Evolutionary conservation across 495 filamentous ascomycete genomes (phyloP).

Genomic region (Penicillium soppii): DNA sequence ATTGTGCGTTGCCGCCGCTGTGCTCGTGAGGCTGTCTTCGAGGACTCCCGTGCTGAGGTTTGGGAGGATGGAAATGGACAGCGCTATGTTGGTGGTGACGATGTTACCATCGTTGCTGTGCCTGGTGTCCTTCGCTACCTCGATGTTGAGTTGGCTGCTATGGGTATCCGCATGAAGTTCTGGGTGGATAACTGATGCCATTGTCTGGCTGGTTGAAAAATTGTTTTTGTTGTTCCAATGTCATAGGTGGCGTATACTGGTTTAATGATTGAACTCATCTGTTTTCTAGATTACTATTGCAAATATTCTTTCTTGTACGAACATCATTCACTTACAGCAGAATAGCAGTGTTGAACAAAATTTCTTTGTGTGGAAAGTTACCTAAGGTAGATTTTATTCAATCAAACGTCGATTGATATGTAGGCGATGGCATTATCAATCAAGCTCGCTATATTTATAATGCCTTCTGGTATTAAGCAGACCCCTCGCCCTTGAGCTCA

Average conservation of each 20-base stretch:
- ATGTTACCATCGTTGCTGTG: conserved; percentile 87
- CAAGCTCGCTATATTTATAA: neutral
- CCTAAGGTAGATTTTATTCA: no score
- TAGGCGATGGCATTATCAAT: neutral
- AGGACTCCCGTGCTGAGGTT: conserved; percentile 63
- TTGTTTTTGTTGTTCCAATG: conserved; percentile 19
- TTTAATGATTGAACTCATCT: conserved; percentile 17
- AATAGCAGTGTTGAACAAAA: conserved; percentile 7
- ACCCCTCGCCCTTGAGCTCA: neutral
- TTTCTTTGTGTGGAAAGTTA: neutral
- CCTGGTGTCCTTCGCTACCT: conserved; percentile 90
- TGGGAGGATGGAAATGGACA: conserved; percentile 90
- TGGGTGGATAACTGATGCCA: conserved; percentile 56
- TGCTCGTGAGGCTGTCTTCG: conserved; percentile 63
- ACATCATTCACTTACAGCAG: conserved; percentile 10
- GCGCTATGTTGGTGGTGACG: conserved; percentile 80
- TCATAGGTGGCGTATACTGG: conserved; percentile 31
- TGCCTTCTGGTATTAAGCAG: neutral
- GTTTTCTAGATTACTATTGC: conserved; percentile 16
- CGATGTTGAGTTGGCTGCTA: conserved; percentile 91
- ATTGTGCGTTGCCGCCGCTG: conserved; percentile 84
- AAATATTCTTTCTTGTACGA: conserved; percentile 18
- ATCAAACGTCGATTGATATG: no score
- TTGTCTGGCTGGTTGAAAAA: conserved; percentile 16
- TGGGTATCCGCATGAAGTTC: conserved; percentile 91